A percentile compares a stretch with the other conserved stretches of the same genome.
Conservation (phyloP, 495 filamentous ascomycete genomes). For the Aspergillus sparsus region DNA sequence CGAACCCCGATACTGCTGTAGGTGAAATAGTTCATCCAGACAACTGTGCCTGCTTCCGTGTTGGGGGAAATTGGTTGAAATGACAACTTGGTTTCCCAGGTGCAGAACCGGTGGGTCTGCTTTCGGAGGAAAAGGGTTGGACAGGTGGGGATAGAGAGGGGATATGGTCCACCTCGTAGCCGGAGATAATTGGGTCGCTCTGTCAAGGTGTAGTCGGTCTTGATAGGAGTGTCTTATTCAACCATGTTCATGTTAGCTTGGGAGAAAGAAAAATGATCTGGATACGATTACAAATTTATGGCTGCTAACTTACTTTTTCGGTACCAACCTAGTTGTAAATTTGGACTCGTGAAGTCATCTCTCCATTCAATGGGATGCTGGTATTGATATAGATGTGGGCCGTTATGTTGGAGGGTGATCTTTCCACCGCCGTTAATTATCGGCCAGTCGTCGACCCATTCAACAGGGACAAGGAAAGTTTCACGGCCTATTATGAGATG, state of each 20-base stretch:
- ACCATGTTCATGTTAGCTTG: no score
- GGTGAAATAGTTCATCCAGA: constrained; percentile 48
- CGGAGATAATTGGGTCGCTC: constrained; percentile 39
- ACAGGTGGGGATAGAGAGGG: constrained; percentile 40
- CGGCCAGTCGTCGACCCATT: constrained; percentile 52
- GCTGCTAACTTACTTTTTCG: constrained; percentile 36
- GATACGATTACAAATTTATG: neutral
- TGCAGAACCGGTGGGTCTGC: constrained; percentile 37
- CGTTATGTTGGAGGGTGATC: constrained; percentile 38
- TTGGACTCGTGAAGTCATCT: constrained; percentile 38
- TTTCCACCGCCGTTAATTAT: constrained; percentile 46
- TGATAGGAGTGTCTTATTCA: constrained; percentile 32
- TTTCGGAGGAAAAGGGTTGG: constrained; percentile 49
- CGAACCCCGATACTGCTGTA: constrained; percentile 41
- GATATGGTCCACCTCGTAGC: constrained; percentile 44
- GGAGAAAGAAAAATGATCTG: neutral
- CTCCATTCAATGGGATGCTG: constrained; percentile 32
- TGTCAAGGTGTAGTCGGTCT: constrained; percentile 38
- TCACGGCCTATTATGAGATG: constrained; percentile 40
- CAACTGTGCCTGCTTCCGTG: constrained; percentile 42
- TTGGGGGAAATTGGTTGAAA: constrained; percentile 33
- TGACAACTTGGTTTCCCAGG: constrained; percentile 37
- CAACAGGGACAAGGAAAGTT: constrained; percentile 46
- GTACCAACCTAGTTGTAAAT: constrained; percentile 44
- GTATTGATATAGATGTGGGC: constrained; percentile 33